A percentile compares a stretch with the other conserved stretches of the same genome.
Evolutionary conservation across 2,329 filamentous ascomycete genomes (phyloP).

Genomic region (Ophiostoma triangulosporum): DNA sequence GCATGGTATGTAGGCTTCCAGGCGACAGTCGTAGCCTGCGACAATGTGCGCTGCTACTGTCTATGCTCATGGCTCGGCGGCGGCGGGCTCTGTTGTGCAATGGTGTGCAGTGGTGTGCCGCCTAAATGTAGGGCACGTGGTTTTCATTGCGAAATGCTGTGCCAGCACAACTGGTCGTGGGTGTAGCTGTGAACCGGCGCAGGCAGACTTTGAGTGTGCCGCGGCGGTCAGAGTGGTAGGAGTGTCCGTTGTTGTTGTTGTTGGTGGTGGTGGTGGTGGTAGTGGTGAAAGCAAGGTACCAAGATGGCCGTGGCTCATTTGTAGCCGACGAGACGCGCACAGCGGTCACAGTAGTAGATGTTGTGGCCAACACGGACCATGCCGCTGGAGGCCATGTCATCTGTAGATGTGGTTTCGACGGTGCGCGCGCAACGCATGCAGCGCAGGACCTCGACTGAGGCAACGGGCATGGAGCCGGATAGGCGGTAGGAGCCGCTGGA

Average conservation of each 20-base stretch:
- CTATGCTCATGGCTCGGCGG: too few relatives aligned
- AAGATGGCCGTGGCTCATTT: slow-evolving; percentile 28
- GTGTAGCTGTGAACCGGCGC: neutral
- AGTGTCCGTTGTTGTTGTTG: too few relatives aligned
- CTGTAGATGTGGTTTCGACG: slow-evolving; percentile 47
- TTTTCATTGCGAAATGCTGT: too few relatives aligned
- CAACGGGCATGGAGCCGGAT: slow-evolving; percentile 33
- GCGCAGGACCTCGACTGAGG: slow-evolving; percentile 45
- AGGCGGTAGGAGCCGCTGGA: slow-evolving; percentile 17
- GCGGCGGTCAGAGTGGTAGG: neutral
- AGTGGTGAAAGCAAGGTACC: neutral
- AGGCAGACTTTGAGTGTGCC: neutral
- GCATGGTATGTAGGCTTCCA: too few relatives aligned
- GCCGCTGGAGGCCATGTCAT: slow-evolving; percentile 42
- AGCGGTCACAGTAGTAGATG: slow-evolving; percentile 52
- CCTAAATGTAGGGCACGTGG: too few relatives aligned
- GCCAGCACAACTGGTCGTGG: neutral
- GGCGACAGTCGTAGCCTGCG: too few relatives aligned
- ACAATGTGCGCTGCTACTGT: too few relatives aligned
- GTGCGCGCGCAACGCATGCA: slow-evolving; percentile 49
- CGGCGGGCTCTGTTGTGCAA: too few relatives aligned
- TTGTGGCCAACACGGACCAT: slow-evolving; percentile 54
- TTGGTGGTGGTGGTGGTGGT: neutral
- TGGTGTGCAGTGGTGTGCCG: too few relatives aligned
- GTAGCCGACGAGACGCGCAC: slow-evolving; percentile 50